These are phyloP conservation scores for Globisporangium emineosum DNA, from an alignment of 352 stramenopile genomes.

Conservation along the genomic window DNA sequence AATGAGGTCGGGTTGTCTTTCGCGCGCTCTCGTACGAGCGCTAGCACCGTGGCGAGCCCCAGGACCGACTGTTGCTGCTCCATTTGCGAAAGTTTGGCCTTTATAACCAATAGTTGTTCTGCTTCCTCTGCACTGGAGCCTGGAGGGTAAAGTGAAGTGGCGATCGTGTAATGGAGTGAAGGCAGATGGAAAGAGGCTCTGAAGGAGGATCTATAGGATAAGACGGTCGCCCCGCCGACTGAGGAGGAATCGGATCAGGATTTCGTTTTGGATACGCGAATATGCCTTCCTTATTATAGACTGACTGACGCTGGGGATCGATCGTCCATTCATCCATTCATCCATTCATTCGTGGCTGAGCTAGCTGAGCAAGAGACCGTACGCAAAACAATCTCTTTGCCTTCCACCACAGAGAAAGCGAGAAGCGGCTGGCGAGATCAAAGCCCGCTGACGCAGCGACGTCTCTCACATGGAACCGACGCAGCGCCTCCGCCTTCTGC, in stretches of 20 bases:
- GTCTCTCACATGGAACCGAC: conserved; percentile 10
- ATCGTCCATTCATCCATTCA: no score
- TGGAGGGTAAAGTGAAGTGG: neutral
- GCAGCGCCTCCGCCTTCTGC: conserved; percentile 31
- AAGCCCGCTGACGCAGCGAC: neutral
- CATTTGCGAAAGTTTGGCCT: neutral
- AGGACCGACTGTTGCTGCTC: conserved; percentile 42
- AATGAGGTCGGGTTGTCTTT: conserved; percentile 6
- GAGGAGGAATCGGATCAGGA: neutral
- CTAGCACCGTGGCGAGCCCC: conserved; percentile 36
- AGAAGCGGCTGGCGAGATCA: neutral
- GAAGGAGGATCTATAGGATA: neutral
- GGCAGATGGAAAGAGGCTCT: neutral
- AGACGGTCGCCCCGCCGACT: neutral
- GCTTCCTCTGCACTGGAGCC: neutral
- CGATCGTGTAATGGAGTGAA: neutral
- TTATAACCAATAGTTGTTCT: neutral
- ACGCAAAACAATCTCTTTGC: no score
- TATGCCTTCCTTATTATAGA: neutral
- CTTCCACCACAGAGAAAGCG: neutral
- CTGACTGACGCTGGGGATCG: neutral
- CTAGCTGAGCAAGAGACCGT: no score
- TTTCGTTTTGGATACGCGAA: neutral
- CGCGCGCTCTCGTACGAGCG: conserved; percentile 23
- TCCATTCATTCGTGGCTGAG: no score